Conservation (phyloP, 495 filamentous ascomycete species). For the Podospora didyma region DNA sequence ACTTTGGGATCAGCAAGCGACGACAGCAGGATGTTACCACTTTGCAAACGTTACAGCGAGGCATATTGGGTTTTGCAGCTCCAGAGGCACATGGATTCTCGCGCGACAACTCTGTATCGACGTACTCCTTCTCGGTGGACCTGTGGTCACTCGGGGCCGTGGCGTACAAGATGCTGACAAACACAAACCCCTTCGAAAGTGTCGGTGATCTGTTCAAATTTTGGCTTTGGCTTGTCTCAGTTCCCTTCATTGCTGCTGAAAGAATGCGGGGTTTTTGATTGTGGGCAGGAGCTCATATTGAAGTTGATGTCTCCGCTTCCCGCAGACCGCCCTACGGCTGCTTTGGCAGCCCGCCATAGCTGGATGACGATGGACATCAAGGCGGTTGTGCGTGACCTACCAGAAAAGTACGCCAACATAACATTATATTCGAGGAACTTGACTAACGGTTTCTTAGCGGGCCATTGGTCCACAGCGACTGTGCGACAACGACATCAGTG, state of each 20-base stretch:
- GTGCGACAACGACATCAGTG: neutral
- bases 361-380: neutral
- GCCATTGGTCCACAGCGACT: neutral
- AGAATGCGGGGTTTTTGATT: neutral
- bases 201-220: slow-evolving; percentile 6
- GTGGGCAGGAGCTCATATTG: slow-evolving; percentile 6
- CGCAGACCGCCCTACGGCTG: neutral
- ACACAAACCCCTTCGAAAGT: slow-evolving; percentile 2
- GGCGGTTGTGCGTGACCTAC: neutral
- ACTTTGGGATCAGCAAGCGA: slow-evolving; percentile 44
- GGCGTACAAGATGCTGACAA: slow-evolving; percentile 10
- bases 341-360: neutral
- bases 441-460: neutral
- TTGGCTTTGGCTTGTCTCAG: neutral
- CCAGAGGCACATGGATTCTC: slow-evolving; percentile 10
- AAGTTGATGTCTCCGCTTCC: slow-evolving; percentile 6
- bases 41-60: slow-evolving; percentile 7
- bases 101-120: neutral
- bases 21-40: slow-evolving; percentile 5
- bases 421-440: neutral
- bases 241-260: slow-evolving; percentile 3
- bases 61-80: slow-evolving; percentile 14
- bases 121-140: slow-evolving; percentile 9
- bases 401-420: neutral
- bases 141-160: slow-evolving; percentile 21